Base-by-base conservation (phyloP, 2,329 filamentous ascomycete genomes). In the Aureobasidium sp. region DNA sequence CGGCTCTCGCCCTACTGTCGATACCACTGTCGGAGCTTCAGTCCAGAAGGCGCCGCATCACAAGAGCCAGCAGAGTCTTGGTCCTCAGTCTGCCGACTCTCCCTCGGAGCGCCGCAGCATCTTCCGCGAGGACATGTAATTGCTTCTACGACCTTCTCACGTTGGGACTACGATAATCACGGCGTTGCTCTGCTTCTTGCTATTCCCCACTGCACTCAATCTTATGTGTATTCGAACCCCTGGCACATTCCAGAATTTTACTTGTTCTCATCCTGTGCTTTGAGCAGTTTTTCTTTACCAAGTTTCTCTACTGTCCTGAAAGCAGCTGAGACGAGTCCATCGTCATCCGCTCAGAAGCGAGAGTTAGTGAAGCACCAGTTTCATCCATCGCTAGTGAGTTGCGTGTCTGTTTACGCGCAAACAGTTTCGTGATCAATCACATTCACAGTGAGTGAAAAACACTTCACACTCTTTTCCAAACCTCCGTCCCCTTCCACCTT, bases 41-140 rank as follows among this genome's bases (percentile, higher is more conserved):
- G 15, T 8, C 3, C 53, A 47, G 4, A 73, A 74, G 60, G 73
- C 74, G 64, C 68, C 69, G 21, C 75, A 77, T 31, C 70, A 73
- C 53, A 73, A 70, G 69, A 71, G 70, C 45, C 64, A 69, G n/a
- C 66, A 61, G 68, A 72, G 66, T 63, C 62, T 69, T 29, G 69
- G 70, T 31, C 65, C 68, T 35, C 65, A 64, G 10, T 73, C 71
- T 57, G 76, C 75, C 40, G 79, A 81, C 60, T 87, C 84, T 69
- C 83, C 84, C n/a, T 82, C 81, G 9, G 86, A 87, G 75, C 78
- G 86, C 72, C 81, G 82, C 70, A 89, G 85, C 63, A 79, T 88
- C 65, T 90, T 90, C 68, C 78, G 80, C 62, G 87, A 90, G 75
- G 81, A 87, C 64, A 80, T 90, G 69, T 88, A 67, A 45, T 23